These are phyloP conservation scores for Morella rubra DNA, from an alignment of 306 rosid genomes.

Conservation along the genomic window DNA sequence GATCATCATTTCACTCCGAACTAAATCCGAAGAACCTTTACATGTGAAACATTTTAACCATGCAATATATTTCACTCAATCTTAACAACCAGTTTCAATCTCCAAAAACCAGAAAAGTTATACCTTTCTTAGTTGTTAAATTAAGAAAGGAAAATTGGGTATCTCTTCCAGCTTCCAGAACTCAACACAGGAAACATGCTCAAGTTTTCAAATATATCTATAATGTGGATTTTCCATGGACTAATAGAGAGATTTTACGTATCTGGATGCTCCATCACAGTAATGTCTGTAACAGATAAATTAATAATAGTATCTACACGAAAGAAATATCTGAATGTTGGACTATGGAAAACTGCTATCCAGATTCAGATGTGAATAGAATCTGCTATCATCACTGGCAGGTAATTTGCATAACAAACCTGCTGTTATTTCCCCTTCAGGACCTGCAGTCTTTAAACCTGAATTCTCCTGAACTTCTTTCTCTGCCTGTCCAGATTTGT, in stretches of 20 bases:
- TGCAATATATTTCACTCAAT: neutral
- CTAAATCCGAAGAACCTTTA: neutral
- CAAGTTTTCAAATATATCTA: neutral
- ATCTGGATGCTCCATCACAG: neutral
- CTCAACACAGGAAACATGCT: neutral
- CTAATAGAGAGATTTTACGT: neutral
- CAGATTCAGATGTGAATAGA: neutral
- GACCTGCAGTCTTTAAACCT: slow-evolving; percentile 91
- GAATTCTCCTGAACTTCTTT: slow-evolving; percentile 82
- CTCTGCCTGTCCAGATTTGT: slow-evolving; percentile 73
- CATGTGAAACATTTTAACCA: neutral
- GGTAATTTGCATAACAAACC: slow-evolving; percentile 46
- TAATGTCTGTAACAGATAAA: neutral
- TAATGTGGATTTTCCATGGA: neutral
- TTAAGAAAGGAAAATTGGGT: neutral
- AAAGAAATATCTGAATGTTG: neutral
- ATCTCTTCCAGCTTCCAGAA: neutral
- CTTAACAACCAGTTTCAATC: neutral
- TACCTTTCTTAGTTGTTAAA: neutral
- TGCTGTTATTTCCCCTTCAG: slow-evolving; percentile 98
- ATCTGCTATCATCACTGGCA: neutral
- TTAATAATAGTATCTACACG: neutral
- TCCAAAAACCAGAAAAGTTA: neutral
- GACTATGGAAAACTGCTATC: neutral
- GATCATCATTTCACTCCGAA: neutral